Percentiles rank a stretch among this genome's conserved stretches.
phyloP scores from a whole-genome alignment of 805 yeast genomes.

The Myxozyma geophila region DNA sequence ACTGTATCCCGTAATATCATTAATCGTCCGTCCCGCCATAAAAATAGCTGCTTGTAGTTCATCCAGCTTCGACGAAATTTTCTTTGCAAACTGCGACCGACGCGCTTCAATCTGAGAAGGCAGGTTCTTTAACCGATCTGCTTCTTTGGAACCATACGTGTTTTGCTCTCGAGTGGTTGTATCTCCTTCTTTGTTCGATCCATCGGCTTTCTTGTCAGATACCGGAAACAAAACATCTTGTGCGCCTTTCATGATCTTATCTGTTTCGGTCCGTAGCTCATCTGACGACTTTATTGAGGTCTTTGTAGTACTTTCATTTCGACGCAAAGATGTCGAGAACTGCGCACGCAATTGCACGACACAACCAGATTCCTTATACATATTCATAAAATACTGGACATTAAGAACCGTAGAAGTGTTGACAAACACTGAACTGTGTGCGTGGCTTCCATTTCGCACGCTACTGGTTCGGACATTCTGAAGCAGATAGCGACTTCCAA shows the following conservation, averaged over 20 bases:
- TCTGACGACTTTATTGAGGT: background rate
- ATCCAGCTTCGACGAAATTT: slow-evolving; percentile 43
- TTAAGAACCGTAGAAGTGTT: no score
- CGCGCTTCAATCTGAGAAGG: slow-evolving; percentile 42
- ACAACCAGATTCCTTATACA: background rate
- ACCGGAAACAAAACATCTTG: slow-evolving; percentile 1
- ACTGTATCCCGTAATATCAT: slow-evolving; percentile 91
- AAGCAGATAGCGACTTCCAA: background rate
- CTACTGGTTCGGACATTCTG: background rate
- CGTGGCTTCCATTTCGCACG: no score
- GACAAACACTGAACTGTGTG: no score
- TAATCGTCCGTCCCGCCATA: slow-evolving; percentile 60
- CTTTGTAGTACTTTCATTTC: background rate
- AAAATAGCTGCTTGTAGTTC: slow-evolving; percentile 45
- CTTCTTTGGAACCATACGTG: slow-evolving; percentile 2
- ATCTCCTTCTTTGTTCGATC: background rate
- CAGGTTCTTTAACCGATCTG: slow-evolving; percentile 27
- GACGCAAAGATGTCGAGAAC: background rate
- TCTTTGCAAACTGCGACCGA: slow-evolving; percentile 39
- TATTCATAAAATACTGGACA: no score
- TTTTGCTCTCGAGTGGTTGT: background rate
- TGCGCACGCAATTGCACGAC: background rate
- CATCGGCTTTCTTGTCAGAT: background rate
- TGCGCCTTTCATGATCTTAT: background rate
- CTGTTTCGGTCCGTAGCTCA: background rate